These are phyloP conservation scores for Claviceps fusiformis DNA, from an alignment of 2,329 filamentous ascomycete species.

Conservation along the genomic window DNA sequence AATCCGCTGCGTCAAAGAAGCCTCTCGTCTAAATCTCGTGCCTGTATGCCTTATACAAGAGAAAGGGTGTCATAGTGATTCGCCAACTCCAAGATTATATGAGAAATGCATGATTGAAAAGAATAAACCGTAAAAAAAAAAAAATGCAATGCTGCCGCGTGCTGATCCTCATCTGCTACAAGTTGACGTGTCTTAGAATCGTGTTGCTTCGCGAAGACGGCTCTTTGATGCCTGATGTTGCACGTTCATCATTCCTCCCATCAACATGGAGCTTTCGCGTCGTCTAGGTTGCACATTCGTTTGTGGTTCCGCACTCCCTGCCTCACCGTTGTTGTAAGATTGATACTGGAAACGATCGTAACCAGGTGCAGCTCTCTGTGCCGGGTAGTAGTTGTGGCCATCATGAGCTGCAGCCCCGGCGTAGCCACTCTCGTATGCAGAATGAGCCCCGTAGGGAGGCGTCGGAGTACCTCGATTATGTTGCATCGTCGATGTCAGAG, in stretches of 20 bases:
- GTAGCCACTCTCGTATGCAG: slow-evolving; percentile 32
- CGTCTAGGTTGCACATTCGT: slow-evolving; percentile 24
- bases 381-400: slow-evolving; percentile 7
- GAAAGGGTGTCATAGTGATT: background rate
- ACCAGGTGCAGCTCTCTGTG: slow-evolving; percentile 15
- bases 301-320: slow-evolving; percentile 11
- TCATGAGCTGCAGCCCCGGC: slow-evolving; percentile 15
- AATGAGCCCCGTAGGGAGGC: slow-evolving; percentile 24
- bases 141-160: background rate
- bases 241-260: slow-evolving; percentile 30
- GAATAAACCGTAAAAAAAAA: too few relatives aligned
- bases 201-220: slow-evolving; percentile 40
- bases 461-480: slow-evolving; percentile 27
- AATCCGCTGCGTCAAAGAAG: background rate
- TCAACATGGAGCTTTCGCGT: slow-evolving; percentile 43
- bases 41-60: background rate
- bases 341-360: slow-evolving; percentile 27
- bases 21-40: background rate
- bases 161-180: background rate
- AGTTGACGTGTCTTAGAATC: slow-evolving; percentile 12
- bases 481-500: slow-evolving; percentile 21
- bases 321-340: slow-evolving; percentile 12
- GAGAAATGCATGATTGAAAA: background rate
- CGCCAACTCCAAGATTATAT: background rate
- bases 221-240: slow-evolving; percentile 38